Percentiles rank a stretch among this genome's conserved stretches.
Conservation (phyloP, 2,329 filamentous ascomycete genomes). For the Fusarium irregulare region DNA sequence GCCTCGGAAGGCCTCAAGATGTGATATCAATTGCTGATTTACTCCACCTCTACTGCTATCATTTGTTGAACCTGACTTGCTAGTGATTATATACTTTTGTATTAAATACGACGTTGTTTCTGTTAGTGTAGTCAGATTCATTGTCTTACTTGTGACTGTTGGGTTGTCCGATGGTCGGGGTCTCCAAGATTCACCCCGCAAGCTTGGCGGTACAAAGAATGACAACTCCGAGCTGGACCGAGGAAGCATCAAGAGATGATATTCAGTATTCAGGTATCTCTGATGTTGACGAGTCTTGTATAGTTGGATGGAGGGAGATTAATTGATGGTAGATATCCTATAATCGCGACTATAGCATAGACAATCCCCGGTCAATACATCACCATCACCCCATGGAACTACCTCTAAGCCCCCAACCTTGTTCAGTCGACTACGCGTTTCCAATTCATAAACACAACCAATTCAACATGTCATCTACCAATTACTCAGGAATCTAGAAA, state of each 20-base stretch:
- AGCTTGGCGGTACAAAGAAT: slow-evolving; percentile 21
- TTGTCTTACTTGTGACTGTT: too few species aligned
- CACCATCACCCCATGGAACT: slow-evolving; percentile 9
- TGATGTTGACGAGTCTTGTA: background rate
- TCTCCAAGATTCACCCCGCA: slow-evolving; percentile 31
- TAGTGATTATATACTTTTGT: background rate
- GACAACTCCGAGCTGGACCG: slow-evolving; percentile 14
- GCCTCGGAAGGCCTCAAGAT: slow-evolving; percentile 31
- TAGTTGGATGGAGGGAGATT: background rate
- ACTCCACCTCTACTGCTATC: background rate
- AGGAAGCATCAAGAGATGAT: background rate
- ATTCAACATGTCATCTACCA: background rate
- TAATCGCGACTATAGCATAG: background rate
- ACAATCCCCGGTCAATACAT: background rate
- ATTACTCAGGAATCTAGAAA: background rate
- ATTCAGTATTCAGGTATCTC: background rate
- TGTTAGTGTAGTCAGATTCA: background rate
- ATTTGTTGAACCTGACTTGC: background rate
- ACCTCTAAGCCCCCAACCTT: slow-evolving; percentile 19
- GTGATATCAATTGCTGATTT: slow-evolving; percentile 2
- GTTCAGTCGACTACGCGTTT: slow-evolving; percentile 5
- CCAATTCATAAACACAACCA: background rate
- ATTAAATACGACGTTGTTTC: slow-evolving; percentile 2
- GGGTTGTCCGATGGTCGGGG: slow-evolving; percentile 26
- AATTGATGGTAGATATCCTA: background rate